Base-by-base conservation (phyloP, 176 grass and related monocot species). In the Carex pumila region DNA sequence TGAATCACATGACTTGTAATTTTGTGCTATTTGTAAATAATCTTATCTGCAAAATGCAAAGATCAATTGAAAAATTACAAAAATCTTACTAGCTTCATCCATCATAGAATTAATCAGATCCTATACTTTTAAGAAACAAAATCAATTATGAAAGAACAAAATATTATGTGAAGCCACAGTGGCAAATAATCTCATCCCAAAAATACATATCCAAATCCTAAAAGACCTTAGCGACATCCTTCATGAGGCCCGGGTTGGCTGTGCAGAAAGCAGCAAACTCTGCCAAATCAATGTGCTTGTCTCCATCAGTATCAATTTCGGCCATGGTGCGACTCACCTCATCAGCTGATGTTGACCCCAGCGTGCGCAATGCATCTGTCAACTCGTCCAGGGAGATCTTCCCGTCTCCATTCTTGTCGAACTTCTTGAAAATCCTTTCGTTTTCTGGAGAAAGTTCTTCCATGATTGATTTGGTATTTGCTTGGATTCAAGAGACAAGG, bases 211-310 rank as follows among this genome's bases (percentile, higher is more conserved):
- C 52, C 73, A 78, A 71, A 71, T 78, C 52, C 73, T 78, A 93
- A 88, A 96, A 96, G 89, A 93, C 91, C 94, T 96, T 96, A 9
- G 94, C 94, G 56, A 96, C 91, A 79, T 96, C 94, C 87, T 93
- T 97, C 91, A 91, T 94, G 88, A 97, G 94, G 0, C 94, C 91
- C 13, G 94, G 84, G 86, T 97, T 97, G 34, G 91, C 88, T 83
- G 84, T 86, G 91, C 94, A 97, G 88, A 97, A 97, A 65, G 88
- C 87, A 89, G 89, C 85, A 87, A 94, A 97, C 88, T 97, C 94
- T 17, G 17, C 61, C 79, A 92, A 91, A 85, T 97, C 91, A 63
- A 97, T 97, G 86, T 88, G 89, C 18, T 90, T 92, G 68, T 97
- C 94, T 37, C 94, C 94, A 19, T 97, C 94, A 62, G 91, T 97